phyloP scores from a whole-genome alignment of 192 early-diverging fungal species.

The Podochytrium sp. region DNA sequence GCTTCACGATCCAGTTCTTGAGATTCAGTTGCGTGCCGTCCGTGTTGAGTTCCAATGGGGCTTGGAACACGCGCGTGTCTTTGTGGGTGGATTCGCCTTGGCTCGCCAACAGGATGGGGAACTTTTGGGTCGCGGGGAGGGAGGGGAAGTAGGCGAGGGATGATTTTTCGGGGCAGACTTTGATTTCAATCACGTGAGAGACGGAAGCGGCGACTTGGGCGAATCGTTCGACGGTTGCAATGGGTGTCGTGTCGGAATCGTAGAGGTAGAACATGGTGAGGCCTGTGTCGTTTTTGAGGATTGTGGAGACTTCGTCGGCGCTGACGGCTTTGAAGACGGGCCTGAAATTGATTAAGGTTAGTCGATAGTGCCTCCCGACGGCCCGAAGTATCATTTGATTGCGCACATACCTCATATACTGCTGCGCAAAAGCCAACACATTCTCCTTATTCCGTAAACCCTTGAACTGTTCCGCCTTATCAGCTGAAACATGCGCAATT shows the following conservation, averaged over 20 bases:
- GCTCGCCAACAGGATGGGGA: neutral
- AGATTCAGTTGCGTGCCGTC: neutral
- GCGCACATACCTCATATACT: conserved; percentile 35
- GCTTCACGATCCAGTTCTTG: conserved; percentile 27
- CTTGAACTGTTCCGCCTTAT: conserved; percentile 48
- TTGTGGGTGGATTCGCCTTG: conserved; percentile 16
- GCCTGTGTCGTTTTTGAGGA: conserved; percentile 21
- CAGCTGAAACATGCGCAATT: conserved; percentile 45
- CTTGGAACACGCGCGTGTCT: neutral
- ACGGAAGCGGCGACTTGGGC: neutral
- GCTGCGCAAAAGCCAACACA: conserved; percentile 56
- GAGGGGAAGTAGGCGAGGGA: neutral
- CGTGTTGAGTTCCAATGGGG: conserved; percentile 1
- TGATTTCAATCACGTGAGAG: neutral
- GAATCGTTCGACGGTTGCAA: conserved; percentile 15
- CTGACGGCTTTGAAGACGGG: conserved; percentile 38
- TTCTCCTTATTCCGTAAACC: conserved; percentile 54
- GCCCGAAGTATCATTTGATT: too few species aligned
- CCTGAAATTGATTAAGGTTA: conserved; percentile 48
- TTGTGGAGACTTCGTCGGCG: conserved; percentile 28
- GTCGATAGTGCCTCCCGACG: too few species aligned
- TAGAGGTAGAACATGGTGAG: conserved; percentile 41
- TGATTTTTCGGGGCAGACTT: conserved; percentile 8
- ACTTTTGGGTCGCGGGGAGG: neutral
- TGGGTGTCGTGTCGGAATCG: conserved; percentile 32